Percentiles rank a stretch among this genome's conserved stretches.
These are phyloP conservation scores for Scolecobasidium constrictum DNA, from an alignment of 2,329 filamentous ascomycete species.

Conservation along the genomic window DNA sequence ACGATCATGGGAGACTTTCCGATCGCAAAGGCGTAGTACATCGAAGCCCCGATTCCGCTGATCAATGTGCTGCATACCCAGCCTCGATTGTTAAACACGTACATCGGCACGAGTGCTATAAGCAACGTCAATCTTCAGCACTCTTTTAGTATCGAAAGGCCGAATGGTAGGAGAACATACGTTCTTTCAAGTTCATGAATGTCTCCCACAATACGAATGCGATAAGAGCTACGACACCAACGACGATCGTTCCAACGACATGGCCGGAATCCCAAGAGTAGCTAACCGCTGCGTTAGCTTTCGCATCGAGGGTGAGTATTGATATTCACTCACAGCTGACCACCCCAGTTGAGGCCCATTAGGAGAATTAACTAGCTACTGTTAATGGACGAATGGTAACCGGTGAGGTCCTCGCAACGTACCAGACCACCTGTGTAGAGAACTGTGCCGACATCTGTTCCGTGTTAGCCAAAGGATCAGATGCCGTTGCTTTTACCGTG, in stretches of 20 bases:
- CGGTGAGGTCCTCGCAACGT: too few species aligned
- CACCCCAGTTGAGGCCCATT: slow-evolving; percentile 34
- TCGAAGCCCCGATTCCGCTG: slow-evolving; percentile 12
- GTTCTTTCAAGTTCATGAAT: slow-evolving; percentile 12
- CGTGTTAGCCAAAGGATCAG: too few species aligned
- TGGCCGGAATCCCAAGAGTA: slow-evolving; percentile 33
- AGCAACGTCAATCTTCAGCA: too few species aligned
- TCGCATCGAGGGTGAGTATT: too few species aligned
- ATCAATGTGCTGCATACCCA: slow-evolving; percentile 13
- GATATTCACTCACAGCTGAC: slow-evolving; percentile 15
- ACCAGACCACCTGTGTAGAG: slow-evolving; percentile 30
- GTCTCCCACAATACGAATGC: slow-evolving; percentile 16
- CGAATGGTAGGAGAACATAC: slow-evolving; percentile 24
- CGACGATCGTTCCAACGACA: slow-evolving; percentile 19
- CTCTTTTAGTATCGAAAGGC: too few species aligned
- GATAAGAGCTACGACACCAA: slow-evolving; percentile 12
- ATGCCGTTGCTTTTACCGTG: too few species aligned
- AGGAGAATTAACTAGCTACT: slow-evolving; percentile 23
- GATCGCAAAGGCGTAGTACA: slow-evolving; percentile 16
- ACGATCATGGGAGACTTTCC: slow-evolving; percentile 1
- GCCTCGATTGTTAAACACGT: slow-evolving; percentile 12
- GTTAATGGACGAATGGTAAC: neutral
- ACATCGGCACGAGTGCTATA: slow-evolving; percentile 15
- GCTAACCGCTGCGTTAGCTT: slow-evolving; percentile 12
- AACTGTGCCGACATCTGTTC: slow-evolving; percentile 32